Conservation (phyloP, 2,329 filamentous ascomycete genomes). For the Alternaria burnsii region DNA sequence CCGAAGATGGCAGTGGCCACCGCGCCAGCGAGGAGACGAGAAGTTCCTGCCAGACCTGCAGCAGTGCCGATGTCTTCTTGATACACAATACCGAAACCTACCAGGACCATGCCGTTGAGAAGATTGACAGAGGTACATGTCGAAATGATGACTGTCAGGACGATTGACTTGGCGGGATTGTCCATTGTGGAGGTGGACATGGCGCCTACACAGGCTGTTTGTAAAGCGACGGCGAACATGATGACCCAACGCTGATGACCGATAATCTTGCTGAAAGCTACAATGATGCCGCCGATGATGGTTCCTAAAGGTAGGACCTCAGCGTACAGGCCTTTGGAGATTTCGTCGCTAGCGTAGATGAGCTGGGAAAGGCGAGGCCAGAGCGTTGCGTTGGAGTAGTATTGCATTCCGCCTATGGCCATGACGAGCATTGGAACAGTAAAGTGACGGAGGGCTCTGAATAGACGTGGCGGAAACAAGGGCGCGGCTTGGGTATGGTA, state of each 20-base stretch:
- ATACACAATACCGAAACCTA: slow-evolving; percentile 42
- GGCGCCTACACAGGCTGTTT: slow-evolving; percentile 40
- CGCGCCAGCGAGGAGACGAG: slow-evolving; percentile 38
- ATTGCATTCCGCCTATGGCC: slow-evolving; percentile 44
- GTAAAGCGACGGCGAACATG: slow-evolving; percentile 35
- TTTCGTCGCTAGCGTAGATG: slow-evolving; percentile 39
- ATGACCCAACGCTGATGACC: slow-evolving; percentile 43
- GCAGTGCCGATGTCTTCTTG: slow-evolving; percentile 45
- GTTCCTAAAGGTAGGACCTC: slow-evolving; percentile 38
- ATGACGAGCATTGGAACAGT: slow-evolving; percentile 43
- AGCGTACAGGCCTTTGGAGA: slow-evolving; percentile 39
- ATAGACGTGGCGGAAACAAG: slow-evolving; percentile 42
- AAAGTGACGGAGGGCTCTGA: slow-evolving; percentile 39
- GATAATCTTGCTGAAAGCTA: slow-evolving; percentile 39
- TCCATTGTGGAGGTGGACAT: slow-evolving; percentile 37
- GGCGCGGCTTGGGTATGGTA: slow-evolving; percentile 35
- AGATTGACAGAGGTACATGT: slow-evolving; percentile 40
- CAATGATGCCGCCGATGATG: slow-evolving; percentile 40
- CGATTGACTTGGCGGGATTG: slow-evolving; percentile 35
- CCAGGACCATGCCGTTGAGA: slow-evolving; percentile 41
- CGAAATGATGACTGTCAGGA: slow-evolving; percentile 41
- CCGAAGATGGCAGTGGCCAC: slow-evolving; percentile 41
- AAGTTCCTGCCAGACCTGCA: slow-evolving; percentile 41
- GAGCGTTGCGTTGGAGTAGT: slow-evolving; percentile 42
- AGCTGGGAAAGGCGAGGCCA: slow-evolving; percentile 40